A percentile compares a stretch with the other conserved stretches of the same genome.
These are phyloP conservation scores for Aegilops speltoides DNA, from an alignment of 176 grass and related monocot genomes.

Conservation along the genomic window DNA sequence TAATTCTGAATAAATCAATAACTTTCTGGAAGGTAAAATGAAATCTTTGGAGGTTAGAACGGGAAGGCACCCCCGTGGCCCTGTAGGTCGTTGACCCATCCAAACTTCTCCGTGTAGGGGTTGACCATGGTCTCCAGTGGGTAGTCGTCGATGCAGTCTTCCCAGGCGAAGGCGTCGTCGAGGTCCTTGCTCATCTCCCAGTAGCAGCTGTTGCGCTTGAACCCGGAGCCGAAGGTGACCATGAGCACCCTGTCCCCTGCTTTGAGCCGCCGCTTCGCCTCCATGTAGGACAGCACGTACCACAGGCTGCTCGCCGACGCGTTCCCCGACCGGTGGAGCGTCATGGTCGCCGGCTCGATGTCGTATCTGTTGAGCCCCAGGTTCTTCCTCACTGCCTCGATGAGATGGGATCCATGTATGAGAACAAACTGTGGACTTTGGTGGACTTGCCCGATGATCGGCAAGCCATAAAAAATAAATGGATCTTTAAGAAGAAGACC, in stretches of 20 bases:
- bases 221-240: conserved; percentile 80
- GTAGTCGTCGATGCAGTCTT: conserved; percentile 66
- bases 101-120: conserved; percentile 78
- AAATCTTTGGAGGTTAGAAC: not conserved
- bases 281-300: conserved; percentile 93
- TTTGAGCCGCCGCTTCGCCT: conserved; percentile 65
- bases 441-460: no score
- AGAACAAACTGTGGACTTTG: no score
- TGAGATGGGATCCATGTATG: conserved; percentile 4
- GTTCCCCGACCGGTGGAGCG: conserved; percentile 93
- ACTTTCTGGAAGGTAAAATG: no score
- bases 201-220: conserved; percentile 89
- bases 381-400: conserved; percentile 60
- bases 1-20: not conserved
- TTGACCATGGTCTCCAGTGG: conserved; percentile 67
- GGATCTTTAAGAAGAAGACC: no score
- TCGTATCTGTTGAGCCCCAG: conserved; percentile 51
- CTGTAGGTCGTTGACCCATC: conserved; percentile 69
- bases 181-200: conserved; percentile 75
- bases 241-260: conserved; percentile 67
- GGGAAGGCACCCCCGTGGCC: conserved; percentile 34
- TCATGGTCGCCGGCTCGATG: conserved; percentile 80
- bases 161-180: conserved; percentile 57
- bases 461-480: no score
- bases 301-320: conserved; percentile 89